Evolutionary conservation across 2,329 filamentous ascomycete genomes (phyloP).

Genomic region (Alternaria incomplexa): DNA sequence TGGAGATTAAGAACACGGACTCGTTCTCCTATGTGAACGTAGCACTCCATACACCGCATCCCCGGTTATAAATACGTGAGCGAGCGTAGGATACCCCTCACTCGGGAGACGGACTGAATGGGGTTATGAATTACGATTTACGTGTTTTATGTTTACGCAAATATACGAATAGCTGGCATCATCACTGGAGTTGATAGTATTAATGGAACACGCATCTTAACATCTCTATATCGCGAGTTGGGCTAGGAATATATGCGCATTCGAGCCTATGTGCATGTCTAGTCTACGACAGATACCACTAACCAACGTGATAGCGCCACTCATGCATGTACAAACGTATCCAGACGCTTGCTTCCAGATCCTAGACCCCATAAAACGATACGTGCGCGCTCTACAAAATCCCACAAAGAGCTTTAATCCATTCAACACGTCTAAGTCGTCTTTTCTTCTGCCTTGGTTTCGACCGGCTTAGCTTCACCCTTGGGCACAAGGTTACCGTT

Average conservation of each 20-base stretch:
- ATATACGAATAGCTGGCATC: conserved; percentile 1
- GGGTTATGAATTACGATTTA: conserved; percentile 7
- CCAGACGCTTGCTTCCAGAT: neutral
- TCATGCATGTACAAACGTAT: neutral
- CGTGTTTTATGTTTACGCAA: neutral
- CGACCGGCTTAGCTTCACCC: conserved; percentile 9
- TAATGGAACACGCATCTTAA: neutral
- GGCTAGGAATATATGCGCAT: neutral
- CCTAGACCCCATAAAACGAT: neutral
- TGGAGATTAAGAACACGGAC: neutral
- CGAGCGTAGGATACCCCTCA: neutral
- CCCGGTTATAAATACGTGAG: neutral
- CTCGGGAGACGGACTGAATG: neutral
- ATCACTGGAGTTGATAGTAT: neutral
- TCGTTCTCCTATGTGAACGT: neutral
- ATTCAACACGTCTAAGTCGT: neutral
- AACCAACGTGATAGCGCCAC: neutral
- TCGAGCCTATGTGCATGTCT: neutral
- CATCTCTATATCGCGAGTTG: neutral
- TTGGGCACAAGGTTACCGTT: conserved; percentile 36
- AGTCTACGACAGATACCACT: neutral
- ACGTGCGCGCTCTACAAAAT: neutral
- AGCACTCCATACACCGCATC: neutral
- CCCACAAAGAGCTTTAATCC: neutral
- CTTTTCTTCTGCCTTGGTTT: neutral